Base-by-base conservation (phyloP, 139 green algal genomes). In the Chlamydomonas schloesseri region DNA sequence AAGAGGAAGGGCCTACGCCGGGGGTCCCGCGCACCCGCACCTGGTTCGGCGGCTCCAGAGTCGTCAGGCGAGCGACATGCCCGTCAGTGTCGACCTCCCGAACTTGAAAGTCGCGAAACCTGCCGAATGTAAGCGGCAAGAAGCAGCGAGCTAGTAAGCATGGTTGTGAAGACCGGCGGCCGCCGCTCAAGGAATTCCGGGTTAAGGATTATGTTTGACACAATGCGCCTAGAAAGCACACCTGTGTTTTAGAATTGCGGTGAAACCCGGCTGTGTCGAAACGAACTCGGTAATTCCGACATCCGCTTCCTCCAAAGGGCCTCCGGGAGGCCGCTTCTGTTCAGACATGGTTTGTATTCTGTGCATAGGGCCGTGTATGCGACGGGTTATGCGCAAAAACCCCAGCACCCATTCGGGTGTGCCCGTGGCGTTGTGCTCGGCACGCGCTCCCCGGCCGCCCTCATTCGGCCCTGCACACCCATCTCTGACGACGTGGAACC, bases 101-200 rank as follows among this genome's bases (percentile, higher is more conserved):
- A 1, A 98, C 96, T 17, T 95, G 92, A 82, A 98, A 98, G 90
- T 98, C 96, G 14, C 89, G 91, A 82, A 94, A 98, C 80, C 95
- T 97, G 89, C 47, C 18, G n/a, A 31, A 62, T 11, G 55, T 24
- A 28, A 62, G 55, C 55, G 4, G 55, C 18, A 4, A 11, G 10
- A 24, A 24, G 55, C 55, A 28, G 55, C 21, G 2, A 62, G 6
- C 10, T 17, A 2, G 55, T 24, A 17, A 62, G 55, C 18, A 62
- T 24, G 15, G 8, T 62, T 17, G 20, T 11, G 55, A 62, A 62
- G 10, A 23, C 20, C 55, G 20, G 55, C 20, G 55, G 21, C 18
- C 20, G 55, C 55, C 55, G 6, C 13, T 24, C 18, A n/a, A n/a
- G n/a, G n/a, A n/a, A n/a, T n/a, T 28, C 55, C 55, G 21, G 55